Base-by-base conservation (phyloP, 805 yeast species). In the Kodamaea kaohsiungensis region DNA sequence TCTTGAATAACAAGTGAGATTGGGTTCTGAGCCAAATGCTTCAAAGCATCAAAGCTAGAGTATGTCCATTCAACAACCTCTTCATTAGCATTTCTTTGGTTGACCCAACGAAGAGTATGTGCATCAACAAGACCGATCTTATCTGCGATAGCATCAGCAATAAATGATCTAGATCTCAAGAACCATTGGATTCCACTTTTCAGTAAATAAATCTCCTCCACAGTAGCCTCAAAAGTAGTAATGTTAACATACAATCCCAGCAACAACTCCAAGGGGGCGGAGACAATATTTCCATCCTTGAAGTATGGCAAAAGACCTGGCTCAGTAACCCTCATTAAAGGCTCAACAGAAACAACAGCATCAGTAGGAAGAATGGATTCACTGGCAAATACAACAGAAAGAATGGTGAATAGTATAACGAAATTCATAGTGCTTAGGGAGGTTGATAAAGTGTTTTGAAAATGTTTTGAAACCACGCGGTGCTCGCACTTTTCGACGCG, bases 241-340 rank as follows among this genome's bases (percentile, higher is more conserved):
- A 37, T 17, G 46, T 51, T 30, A 30, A 51, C 27, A 8, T 35
- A 35, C 19, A 51, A 27, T 5, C 39, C 47, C 22, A 35, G 25
- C 30, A 51, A 38, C 30, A 40, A 22, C 7, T 46, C 49, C 27
- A 46, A 13, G 16, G 49, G 40, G n/a, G 49, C 53, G 13, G 49
- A 15, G 6, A 18, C 43, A 25, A 51, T 37, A 7, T 43, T 45
- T 2, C 53, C 53, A 1, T 33, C n/a, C 4, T 46, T 6, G 39
- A 25, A 37, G 39, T 22, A 16, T 8, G 46, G 45, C 16, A 43
- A 35, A 10, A 45, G 37, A 37, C 46, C 40, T n/a, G 53, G 43
- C 22, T 51, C 53, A 9, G 53, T 30, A 18, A 46, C 33, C 33
- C 48, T 27, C 45, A 43, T 39, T 39, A 51, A 45, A 10, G 53